Evolutionary conservation across 345 rosid genomes (phyloP).

Genomic region (Diplotaxis tenuifolia): DNA sequence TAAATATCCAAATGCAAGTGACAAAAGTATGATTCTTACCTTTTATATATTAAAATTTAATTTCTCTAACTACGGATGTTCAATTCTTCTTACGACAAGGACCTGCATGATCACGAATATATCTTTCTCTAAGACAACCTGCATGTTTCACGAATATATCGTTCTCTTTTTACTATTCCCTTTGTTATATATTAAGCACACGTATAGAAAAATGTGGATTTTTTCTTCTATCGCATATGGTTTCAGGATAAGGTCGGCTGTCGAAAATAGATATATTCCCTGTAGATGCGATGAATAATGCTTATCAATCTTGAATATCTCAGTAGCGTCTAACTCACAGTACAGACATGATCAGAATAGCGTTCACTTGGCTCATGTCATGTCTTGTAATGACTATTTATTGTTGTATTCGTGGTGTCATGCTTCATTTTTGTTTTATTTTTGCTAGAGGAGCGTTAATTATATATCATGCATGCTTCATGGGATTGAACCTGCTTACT

Average conservation of each 20-base stretch:
- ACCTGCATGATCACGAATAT: neutral
- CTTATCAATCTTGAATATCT: neutral
- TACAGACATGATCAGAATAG: neutral
- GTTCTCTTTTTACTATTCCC: neutral
- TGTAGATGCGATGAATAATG: neutral
- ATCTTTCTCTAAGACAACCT: neutral
- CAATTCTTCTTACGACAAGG: neutral
- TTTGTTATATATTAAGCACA: neutral
- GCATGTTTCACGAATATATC: neutral
- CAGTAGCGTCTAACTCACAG: neutral
- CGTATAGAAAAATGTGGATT: neutral
- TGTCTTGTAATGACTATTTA: neutral
- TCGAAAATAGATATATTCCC: neutral
- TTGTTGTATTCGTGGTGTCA: neutral
- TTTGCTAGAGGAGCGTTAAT: no score
- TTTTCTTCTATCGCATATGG: neutral
- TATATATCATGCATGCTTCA: no score
- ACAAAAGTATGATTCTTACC: neutral
- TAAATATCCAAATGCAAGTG: neutral
- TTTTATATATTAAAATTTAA: neutral
- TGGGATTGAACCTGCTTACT: neutral
- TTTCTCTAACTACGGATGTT: neutral
- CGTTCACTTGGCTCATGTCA: neutral
- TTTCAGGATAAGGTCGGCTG: neutral
- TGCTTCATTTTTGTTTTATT: no score